Percentiles rank a stretch among this genome's conserved stretches.
Evolutionary conservation across 495 filamentous ascomycete species (phyloP).

Genomic region (Talaromyces proteolyticus): DNA sequence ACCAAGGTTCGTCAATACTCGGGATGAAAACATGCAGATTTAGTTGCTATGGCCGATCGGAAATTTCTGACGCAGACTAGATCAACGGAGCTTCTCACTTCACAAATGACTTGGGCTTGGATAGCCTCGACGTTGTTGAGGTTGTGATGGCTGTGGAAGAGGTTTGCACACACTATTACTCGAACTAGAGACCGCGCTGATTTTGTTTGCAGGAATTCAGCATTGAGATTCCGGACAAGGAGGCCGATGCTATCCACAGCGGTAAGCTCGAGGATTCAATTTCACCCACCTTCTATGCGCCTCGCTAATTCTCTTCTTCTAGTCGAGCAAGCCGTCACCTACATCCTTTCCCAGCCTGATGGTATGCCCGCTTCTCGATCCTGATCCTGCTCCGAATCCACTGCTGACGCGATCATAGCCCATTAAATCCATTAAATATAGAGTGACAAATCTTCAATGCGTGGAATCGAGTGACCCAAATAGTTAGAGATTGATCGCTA

Average conservation of each 20-base stretch:
- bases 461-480: constrained; percentile 2
- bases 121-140: constrained; percentile 97
- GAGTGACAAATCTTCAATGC: not conserved
- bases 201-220: constrained; percentile 77
- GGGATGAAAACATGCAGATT: not conserved
- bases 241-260: constrained; percentile 93
- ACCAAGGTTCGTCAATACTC: constrained; percentile 55
- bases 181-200: constrained; percentile 16
- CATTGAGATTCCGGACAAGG: constrained; percentile 99
- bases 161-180: constrained; percentile 49
- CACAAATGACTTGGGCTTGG: constrained; percentile 89
- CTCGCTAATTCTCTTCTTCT: constrained; percentile 23
- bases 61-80: constrained; percentile 37
- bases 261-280: constrained; percentile 56
- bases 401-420: constrained; percentile 16
- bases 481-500: constrained; percentile 4
- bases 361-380: constrained; percentile 30
- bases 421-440: constrained; percentile 34
- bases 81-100: constrained; percentile 81
- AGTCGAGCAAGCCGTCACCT: constrained; percentile 95
- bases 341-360: constrained; percentile 93
- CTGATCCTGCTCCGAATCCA: not conserved
- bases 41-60: not conserved
- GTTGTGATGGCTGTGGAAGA: constrained; percentile 99
- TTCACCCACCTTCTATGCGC: not conserved